These are phyloP conservation scores for Laguncularia racemosa DNA, from an alignment of 345 rosid genomes.

Conservation along the genomic window DNA sequence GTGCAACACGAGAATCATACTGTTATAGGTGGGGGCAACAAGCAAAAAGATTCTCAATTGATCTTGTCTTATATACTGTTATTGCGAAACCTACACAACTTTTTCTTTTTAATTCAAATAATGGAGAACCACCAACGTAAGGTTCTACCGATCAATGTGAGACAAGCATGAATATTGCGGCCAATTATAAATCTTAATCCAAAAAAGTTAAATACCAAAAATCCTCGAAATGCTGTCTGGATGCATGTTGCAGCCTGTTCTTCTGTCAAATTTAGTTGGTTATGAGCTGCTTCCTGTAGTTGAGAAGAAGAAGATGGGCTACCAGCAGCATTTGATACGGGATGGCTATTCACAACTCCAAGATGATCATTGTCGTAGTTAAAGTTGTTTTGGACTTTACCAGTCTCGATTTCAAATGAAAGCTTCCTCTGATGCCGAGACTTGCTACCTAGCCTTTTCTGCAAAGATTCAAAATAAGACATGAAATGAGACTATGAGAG, in stretches of 20 bases:
- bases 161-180: too few relatives aligned
- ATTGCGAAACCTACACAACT: too few relatives aligned
- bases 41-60: too few relatives aligned
- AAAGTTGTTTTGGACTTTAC: slow-evolving; percentile 45
- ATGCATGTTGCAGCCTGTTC: slow-evolving; percentile 79
- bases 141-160: too few relatives aligned
- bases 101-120: too few relatives aligned
- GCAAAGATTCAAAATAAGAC: slow-evolving; percentile 1
- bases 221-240: slow-evolving; percentile 93
- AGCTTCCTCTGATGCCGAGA: slow-evolving; percentile 52
- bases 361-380: slow-evolving; percentile 18
- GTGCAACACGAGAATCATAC: too few relatives aligned
- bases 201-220: slow-evolving; percentile 49
- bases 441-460: slow-evolving; percentile 51
- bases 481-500: too few relatives aligned
- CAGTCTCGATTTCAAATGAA: slow-evolving; percentile 47
- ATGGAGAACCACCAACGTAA: too few relatives aligned
- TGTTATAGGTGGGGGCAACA: too few relatives aligned
- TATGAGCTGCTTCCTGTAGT: slow-evolving; percentile 28
- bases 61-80: too few relatives aligned
- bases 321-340: slow-evolving; percentile 31
- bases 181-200: too few relatives aligned
- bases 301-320: slow-evolving; percentile 46
- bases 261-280: slow-evolving; percentile 39
- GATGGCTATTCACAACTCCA: slow-evolving; percentile 26